These are phyloP conservation scores for Chrysoporthe austroafricana DNA, from an alignment of 2,329 filamentous ascomycete species.

Conservation along the genomic window DNA sequence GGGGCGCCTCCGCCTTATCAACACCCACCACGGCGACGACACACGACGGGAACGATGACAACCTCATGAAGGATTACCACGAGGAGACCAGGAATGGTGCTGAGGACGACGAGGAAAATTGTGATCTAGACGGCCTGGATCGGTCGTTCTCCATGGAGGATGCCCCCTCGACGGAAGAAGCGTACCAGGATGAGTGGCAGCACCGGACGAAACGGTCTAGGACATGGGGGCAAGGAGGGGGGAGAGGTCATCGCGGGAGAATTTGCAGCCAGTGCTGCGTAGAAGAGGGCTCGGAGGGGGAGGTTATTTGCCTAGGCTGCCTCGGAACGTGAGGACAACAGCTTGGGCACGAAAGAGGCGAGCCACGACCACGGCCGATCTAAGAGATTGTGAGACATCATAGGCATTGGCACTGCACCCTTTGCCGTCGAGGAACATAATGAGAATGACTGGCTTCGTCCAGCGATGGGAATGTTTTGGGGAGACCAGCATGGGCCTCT, in stretches of 20 bases:
- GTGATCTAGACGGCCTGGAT: slow-evolving; percentile 26
- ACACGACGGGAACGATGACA: slow-evolving; percentile 21
- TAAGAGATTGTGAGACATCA: not conserved
- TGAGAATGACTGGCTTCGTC: too few species aligned
- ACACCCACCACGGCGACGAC: not conserved
- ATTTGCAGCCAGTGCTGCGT: slow-evolving; percentile 72
- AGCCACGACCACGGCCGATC: not conserved
- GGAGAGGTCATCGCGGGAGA: slow-evolving; percentile 52
- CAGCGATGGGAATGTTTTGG: not conserved
- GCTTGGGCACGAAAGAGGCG: not conserved
- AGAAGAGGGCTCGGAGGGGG: slow-evolving; percentile 65
- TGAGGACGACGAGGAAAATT: slow-evolving; percentile 29
- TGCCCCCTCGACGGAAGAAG: slow-evolving; percentile 35
- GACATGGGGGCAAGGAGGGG: slow-evolving; percentile 41
- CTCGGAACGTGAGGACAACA: slow-evolving; percentile 37
- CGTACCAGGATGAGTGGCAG: slow-evolving; percentile 21
- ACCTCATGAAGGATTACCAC: slow-evolving; percentile 27
- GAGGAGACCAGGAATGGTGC: slow-evolving; percentile 23
- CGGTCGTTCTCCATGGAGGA: slow-evolving; percentile 56
- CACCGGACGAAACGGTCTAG: slow-evolving; percentile 12
- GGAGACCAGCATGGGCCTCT: not conserved
- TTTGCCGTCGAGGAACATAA: not conserved
- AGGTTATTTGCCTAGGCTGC: slow-evolving; percentile 69
- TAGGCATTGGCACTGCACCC: not conserved
- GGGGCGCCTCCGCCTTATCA: slow-evolving; percentile 27